phyloP scores from a whole-genome alignment of 2,329 filamentous ascomycete genomes.

The Phyllosticta citriasiana region DNA sequence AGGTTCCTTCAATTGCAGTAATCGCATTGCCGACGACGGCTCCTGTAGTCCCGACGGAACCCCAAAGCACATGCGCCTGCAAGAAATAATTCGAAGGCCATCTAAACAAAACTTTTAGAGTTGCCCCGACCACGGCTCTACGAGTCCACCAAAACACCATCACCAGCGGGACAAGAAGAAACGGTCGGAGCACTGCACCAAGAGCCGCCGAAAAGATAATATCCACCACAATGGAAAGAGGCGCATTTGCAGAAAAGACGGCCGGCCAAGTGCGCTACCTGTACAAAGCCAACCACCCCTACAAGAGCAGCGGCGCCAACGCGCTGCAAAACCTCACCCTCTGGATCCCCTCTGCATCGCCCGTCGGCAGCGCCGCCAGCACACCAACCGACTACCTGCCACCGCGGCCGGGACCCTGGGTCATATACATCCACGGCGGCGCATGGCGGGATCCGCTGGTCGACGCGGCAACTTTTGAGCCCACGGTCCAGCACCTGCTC shows the following conservation, averaged over 20 bases:
- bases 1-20: background rate
- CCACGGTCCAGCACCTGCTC: conserved; percentile 28
- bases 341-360: background rate
- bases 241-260: background rate
- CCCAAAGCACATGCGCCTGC: background rate
- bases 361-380: background rate
- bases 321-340: background rate
- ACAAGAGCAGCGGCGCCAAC: background rate
- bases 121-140: background rate
- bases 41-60: background rate
- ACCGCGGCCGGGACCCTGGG: background rate
- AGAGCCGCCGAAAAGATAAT: background rate
- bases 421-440: conserved; percentile 39
- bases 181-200: background rate
- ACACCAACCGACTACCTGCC: background rate
- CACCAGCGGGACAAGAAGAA: background rate
- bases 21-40: background rate
- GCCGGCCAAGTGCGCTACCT: background rate
- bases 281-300: background rate
- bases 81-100: background rate
- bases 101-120: background rate
- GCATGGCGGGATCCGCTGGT: conserved; percentile 41
- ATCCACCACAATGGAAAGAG: background rate
- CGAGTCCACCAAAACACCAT: background rate
- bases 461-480: conserved; percentile 24